Conservation (phyloP, 2,329 filamentous ascomycete species). For the Colletotrichum ledebouriae region DNA sequence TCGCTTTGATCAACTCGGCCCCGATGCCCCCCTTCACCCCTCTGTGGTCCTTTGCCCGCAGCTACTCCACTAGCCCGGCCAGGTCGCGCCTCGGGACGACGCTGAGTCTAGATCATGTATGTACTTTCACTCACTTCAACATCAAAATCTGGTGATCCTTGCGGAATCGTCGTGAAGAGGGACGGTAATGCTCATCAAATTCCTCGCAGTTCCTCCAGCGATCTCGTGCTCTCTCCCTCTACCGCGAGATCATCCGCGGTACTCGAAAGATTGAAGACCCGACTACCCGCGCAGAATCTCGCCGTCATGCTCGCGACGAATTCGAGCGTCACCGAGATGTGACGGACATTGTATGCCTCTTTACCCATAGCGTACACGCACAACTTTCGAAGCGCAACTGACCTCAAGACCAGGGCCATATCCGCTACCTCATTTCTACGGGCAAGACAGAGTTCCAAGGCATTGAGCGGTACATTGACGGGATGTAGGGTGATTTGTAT, state of each 20-base stretch:
- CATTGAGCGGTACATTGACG: slow-evolving; percentile 70
- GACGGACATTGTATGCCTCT: slow-evolving; percentile 64
- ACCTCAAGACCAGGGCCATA: slow-evolving; percentile 61
- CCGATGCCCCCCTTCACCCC: slow-evolving; percentile 29
- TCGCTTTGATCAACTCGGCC: background rate
- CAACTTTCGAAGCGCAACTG: background rate
- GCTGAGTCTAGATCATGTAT: slow-evolving; percentile 71
- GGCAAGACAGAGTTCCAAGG: slow-evolving; percentile 76
- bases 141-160: background rate
- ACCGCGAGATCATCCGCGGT: slow-evolving; percentile 69
- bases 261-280: slow-evolving; percentile 65
- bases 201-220: slow-evolving; percentile 69
- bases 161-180: too few species aligned
- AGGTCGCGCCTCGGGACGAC: slow-evolving; percentile 57
- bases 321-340: slow-evolving; percentile 71
- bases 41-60: slow-evolving; percentile 47
- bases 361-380: background rate
- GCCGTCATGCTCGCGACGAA: slow-evolving; percentile 69
- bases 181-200: too few species aligned
- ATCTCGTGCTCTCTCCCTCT: slow-evolving; percentile 67
- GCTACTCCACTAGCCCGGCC: slow-evolving; percentile 53
- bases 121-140: slow-evolving; percentile 36
- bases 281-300: slow-evolving; percentile 66
- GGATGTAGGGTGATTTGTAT: slow-evolving; percentile 51
- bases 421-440: slow-evolving; percentile 73